A percentile compares a stretch with the other conserved stretches of the same genome.
phyloP scores from a whole-genome alignment of 2,329 filamentous ascomycete genomes.

The Aureobasidium sp. region DNA sequence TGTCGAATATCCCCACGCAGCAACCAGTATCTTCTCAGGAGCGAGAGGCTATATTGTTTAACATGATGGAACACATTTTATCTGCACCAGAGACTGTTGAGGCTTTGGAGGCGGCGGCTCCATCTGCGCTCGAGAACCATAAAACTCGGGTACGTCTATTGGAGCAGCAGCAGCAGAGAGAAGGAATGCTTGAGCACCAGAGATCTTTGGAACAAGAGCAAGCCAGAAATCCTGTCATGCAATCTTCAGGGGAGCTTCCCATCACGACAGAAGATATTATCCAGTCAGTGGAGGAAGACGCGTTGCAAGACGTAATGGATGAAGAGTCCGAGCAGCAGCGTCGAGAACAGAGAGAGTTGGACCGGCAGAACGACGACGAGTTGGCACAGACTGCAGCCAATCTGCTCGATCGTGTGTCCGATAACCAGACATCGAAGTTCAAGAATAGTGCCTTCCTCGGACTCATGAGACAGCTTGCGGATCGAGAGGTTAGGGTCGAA shows the following conservation, averaged over 20 bases:
- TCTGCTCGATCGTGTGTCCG: constrained; percentile 58
- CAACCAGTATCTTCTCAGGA: background rate
- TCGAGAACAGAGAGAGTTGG: constrained; percentile 9
- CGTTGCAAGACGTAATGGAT: background rate
- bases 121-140: background rate
- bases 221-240: background rate
- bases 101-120: background rate
- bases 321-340: background rate
- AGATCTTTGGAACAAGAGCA: background rate
- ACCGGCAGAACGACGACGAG: constrained; percentile 49
- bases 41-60: background rate
- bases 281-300: background rate
- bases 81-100: background rate
- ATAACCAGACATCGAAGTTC: constrained; percentile 66
- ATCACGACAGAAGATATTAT: background rate
- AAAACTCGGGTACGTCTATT: background rate
- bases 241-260: background rate
- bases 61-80: constrained; percentile 5
- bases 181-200: background rate
- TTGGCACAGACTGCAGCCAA: constrained; percentile 63
- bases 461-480: constrained; percentile 67
- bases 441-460: constrained; percentile 67
- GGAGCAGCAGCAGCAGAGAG: background rate
- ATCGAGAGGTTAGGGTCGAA: constrained; percentile 62
- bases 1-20: background rate